phyloP scores from a whole-genome alignment of 179 eudicot species.

The Beta corolliflora region DNA sequence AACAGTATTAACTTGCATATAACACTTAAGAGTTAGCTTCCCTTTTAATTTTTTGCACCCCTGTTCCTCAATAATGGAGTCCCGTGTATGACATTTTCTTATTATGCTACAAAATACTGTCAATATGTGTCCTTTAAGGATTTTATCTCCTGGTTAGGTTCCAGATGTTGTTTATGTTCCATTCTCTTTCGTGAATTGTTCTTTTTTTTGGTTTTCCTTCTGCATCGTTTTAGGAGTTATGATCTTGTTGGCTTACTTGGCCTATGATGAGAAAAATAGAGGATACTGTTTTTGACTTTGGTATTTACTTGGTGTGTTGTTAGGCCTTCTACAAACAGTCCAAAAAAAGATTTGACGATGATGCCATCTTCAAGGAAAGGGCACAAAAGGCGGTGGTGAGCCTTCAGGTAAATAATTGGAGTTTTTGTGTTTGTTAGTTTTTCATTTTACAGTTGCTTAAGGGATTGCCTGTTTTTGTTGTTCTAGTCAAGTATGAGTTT shows the following conservation, averaged over 20 bases:
- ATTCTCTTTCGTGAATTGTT: background rate
- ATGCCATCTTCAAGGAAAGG: constrained; percentile 82
- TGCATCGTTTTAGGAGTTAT: background rate
- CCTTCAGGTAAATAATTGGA: constrained; percentile 63
- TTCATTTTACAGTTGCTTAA: too few relatives aligned
- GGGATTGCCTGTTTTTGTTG: background rate
- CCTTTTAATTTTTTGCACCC: too few relatives aligned
- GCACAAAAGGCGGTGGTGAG: constrained; percentile 91
- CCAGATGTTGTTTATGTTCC: background rate
- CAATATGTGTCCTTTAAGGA: too few relatives aligned
- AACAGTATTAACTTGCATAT: too few relatives aligned
- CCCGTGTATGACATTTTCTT: too few relatives aligned
- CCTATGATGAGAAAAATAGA: background rate
- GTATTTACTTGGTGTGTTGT: background rate
- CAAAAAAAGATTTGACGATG: constrained; percentile 82
- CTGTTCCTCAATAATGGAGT: too few relatives aligned
- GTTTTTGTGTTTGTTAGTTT: background rate
- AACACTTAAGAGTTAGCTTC: too few relatives aligned
- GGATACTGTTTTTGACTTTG: background rate
- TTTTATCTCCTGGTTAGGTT: background rate
- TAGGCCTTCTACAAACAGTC: constrained; percentile 91
- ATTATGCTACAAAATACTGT: too few relatives aligned
- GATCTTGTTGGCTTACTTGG: background rate
- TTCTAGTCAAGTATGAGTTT: background rate
- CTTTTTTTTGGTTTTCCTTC: background rate